These are phyloP conservation scores for Microbotryomycetes sp. DNA, from an alignment of 1,284 basidiomycete genomes.

Conservation along the genomic window DNA sequence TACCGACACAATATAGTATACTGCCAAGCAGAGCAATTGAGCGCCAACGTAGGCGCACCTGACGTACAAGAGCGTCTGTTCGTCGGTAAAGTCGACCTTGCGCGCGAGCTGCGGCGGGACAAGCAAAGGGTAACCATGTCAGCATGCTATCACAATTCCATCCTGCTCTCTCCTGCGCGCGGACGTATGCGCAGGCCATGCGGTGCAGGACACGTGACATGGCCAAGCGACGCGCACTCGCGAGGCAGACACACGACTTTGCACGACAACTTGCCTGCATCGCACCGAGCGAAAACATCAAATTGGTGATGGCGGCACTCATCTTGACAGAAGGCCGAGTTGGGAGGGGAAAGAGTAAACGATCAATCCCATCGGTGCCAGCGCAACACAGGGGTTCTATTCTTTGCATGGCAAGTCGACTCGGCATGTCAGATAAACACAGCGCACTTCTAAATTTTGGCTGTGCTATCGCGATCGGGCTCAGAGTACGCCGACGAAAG, in stretches of 20 bases:
- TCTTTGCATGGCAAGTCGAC: too few species aligned
- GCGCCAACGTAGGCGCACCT: constrained; percentile 72
- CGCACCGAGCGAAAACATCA: constrained; percentile 76
- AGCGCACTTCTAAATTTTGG: too few species aligned
- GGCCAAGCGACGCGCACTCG: not conserved
- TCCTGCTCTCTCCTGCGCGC: constrained; percentile 20
- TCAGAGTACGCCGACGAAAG: constrained; percentile 23
- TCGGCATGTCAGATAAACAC: too few species aligned
- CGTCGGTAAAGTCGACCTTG: constrained; percentile 86
- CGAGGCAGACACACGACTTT: not conserved
- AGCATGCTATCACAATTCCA: constrained; percentile 38
- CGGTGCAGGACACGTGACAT: too few species aligned
- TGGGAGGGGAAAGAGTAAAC: too few species aligned
- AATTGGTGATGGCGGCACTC: constrained; percentile 46
- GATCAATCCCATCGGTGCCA: too few species aligned
- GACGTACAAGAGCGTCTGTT: constrained; percentile 70
- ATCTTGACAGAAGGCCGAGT: too few species aligned
- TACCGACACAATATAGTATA: constrained; percentile 67
- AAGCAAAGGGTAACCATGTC: too few species aligned
- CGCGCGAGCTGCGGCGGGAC: constrained; percentile 57
- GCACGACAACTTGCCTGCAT: constrained; percentile 55
- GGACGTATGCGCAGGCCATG: constrained; percentile 1
- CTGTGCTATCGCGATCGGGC: too few species aligned
- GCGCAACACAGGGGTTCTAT: too few species aligned
- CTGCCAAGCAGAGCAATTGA: constrained; percentile 60